A percentile compares a stretch with the other conserved stretches of the same genome.
phyloP scores from a whole-genome alignment of 352 stramenopile species.

The Phytophthora foliorum region DNA sequence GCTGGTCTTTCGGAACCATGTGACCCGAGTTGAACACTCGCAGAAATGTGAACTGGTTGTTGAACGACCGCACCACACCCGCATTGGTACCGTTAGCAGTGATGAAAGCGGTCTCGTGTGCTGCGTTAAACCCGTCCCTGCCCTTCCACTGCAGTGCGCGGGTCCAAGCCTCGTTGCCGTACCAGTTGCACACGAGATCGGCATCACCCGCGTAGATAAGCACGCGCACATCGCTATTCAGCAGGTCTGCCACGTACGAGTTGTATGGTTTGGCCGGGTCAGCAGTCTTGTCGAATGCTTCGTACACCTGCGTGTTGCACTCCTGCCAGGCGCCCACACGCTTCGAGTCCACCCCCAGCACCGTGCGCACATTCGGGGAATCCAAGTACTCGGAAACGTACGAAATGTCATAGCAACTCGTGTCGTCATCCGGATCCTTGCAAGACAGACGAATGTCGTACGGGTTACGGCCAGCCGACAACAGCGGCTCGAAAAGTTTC shows the following conservation, averaged over 20 bases:
- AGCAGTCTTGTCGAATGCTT: slow-evolving; percentile 76
- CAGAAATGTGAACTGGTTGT: slow-evolving; percentile 66
- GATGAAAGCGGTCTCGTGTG: slow-evolving; percentile 32
- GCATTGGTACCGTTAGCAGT: slow-evolving; percentile 24
- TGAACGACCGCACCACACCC: slow-evolving; percentile 49
- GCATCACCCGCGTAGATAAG: slow-evolving; percentile 97
- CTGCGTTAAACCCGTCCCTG: slow-evolving; percentile 86
- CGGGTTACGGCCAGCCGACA: slow-evolving; percentile 46
- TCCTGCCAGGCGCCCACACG: slow-evolving; percentile 78
- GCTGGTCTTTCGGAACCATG: slow-evolving; percentile 73
- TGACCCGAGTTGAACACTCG: slow-evolving; percentile 72
- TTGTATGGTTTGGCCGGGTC: slow-evolving; percentile 95
- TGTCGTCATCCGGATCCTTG: slow-evolving; percentile 39
- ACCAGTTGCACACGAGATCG: slow-evolving; percentile 97
- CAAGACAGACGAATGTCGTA: slow-evolving; percentile 75
- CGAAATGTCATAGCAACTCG: slow-evolving; percentile 68
- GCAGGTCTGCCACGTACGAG: slow-evolving; percentile 83
- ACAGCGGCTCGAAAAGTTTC: slow-evolving; percentile 59
- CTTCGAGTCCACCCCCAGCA: slow-evolving; percentile 49
- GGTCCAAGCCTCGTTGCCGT: slow-evolving; percentile 95
- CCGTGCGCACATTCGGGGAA: slow-evolving; percentile 46
- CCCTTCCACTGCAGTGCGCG: slow-evolving; percentile 91
- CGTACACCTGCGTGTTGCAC: slow-evolving; percentile 94
- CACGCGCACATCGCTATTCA: slow-evolving; percentile 75
- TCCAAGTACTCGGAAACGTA: slow-evolving; percentile 86